Evolutionary conservation across 2,329 filamentous ascomycete genomes (phyloP), one percentile per base, ranked within the genome.

Genomic region (Pseudogymnoascus sp.): DNA sequence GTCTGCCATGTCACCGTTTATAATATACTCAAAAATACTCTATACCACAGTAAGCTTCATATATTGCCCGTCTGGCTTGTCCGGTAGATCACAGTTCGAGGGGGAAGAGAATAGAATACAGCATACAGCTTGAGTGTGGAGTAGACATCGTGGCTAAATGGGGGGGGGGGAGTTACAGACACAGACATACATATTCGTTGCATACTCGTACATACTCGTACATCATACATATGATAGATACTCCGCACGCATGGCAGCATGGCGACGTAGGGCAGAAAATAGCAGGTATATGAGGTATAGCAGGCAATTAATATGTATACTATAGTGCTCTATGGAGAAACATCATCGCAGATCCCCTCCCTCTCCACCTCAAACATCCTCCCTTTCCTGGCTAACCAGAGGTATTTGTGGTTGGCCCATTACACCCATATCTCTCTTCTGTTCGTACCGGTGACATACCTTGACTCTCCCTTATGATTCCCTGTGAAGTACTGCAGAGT

Each of bases 281-380:
- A n/a, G 12, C 6, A 49, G 19, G 39, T 8, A 39, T 7, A 41
- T 11, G 3, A 19, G 38, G 41, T 45, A 52, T 30, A 30, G 6
- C 45, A 30, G 25, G n/a, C 49, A 55, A 33, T 55, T 55, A 55
- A 55, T 55, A 55, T 55, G 28, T 60, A 33, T 42, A 41, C 19
- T 60, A 35, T 42, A 60, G 36, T 22, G 25, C 25, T 49, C 59
- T 6, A 60, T 60, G 59, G 59, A 60, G 28, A 55, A 55, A 55
- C 49, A 52, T 55, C 28, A 12, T 19, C n/a, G 49, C 11, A 55
- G 49, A 55, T 55, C 49, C 25, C 19, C 49, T 25, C 28, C 16
- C n/a, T 55, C 16, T 55, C 45, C 45, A 33, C 45, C 25, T 55
- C 45, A 55, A 55, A 55, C 45, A 33, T 30, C 45, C 45, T 55